These are phyloP conservation scores for Neurospora tetrasperma DNA, from an alignment of 495 filamentous ascomycete species.

Conservation along the genomic window DNA sequence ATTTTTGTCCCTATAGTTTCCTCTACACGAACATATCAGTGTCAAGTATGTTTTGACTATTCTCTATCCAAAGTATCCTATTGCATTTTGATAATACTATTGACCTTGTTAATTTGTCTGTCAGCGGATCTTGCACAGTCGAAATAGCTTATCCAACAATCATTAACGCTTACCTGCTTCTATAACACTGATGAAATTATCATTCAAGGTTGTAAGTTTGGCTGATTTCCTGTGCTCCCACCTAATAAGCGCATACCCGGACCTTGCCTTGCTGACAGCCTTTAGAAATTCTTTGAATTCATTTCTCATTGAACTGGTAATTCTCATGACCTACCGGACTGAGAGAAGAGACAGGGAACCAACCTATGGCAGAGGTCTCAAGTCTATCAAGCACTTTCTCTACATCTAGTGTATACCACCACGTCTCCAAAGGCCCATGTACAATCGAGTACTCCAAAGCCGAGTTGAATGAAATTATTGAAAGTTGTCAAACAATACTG, in stretches of 20 bases:
- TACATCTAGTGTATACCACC: too few species aligned
- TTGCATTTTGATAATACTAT: too few species aligned
- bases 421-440: too few species aligned
- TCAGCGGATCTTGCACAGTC: neutral
- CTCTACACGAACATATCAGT: neutral
- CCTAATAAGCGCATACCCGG: neutral
- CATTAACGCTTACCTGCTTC: neutral
- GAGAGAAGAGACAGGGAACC: neutral
- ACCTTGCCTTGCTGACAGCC: neutral
- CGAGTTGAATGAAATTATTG: neutral
- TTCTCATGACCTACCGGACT: neutral
- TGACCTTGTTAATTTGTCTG: neutral
- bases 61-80: neutral
- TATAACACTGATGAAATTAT: neutral
- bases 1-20: neutral
- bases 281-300: neutral
- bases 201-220: neutral
- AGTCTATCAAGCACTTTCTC: neutral
- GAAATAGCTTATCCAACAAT: neutral
- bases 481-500: too few species aligned
- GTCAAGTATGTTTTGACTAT: neutral
- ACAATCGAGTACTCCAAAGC: too few species aligned
- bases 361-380: neutral
- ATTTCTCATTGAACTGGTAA: neutral
- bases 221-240: neutral